phyloP scores from a whole-genome alignment of 768 basidiomycete species.

The Cyclocybe cylindracea region DNA sequence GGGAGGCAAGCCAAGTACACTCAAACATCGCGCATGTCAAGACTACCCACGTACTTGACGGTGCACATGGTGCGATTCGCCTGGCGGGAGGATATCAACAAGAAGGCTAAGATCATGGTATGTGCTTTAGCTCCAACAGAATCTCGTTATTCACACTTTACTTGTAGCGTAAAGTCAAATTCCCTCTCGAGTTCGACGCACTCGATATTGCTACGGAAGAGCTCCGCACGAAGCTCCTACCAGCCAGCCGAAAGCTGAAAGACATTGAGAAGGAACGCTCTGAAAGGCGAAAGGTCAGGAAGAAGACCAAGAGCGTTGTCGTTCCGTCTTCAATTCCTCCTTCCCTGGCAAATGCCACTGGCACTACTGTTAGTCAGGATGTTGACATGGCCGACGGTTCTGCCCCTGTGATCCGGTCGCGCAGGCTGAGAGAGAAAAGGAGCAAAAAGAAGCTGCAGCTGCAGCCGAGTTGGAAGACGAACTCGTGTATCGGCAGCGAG shows the following conservation, averaged over 20 bases:
- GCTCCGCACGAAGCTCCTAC: constrained; percentile 67
- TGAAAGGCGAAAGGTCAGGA: constrained; percentile 82
- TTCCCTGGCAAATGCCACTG: constrained; percentile 15
- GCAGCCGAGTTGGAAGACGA: constrained; percentile 67
- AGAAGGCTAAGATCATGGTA: constrained; percentile 98
- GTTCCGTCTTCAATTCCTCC: constrained; percentile 18
- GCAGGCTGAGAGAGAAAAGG: constrained; percentile 19
- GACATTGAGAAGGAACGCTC: constrained; percentile 81
- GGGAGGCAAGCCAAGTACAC: constrained; percentile 82
- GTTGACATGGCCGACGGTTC: constrained; percentile 49
- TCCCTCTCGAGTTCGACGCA: constrained; percentile 86
- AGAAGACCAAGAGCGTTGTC: constrained; percentile 59
- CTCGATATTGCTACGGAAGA: constrained; percentile 82
- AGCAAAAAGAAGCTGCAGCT: constrained; percentile 24
- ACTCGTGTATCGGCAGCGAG: constrained; percentile 58
- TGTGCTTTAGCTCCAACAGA: constrained; percentile 5
- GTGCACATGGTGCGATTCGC: constrained; percentile 97
- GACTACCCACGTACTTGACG: constrained; percentile 82
- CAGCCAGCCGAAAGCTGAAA: constrained; percentile 71
- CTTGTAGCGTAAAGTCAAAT: constrained; percentile 84
- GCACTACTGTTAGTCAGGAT: constrained; percentile 33
- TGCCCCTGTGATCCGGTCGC: constrained; percentile 14
- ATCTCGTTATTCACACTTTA: neutral
- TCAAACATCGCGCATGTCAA: constrained; percentile 76
- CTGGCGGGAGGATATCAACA: constrained; percentile 88